A percentile compares a stretch with the other conserved stretches of the same genome.
phyloP scores from a whole-genome alignment of 2,329 filamentous ascomycete species.

The Colletotrichum sp. region DNA sequence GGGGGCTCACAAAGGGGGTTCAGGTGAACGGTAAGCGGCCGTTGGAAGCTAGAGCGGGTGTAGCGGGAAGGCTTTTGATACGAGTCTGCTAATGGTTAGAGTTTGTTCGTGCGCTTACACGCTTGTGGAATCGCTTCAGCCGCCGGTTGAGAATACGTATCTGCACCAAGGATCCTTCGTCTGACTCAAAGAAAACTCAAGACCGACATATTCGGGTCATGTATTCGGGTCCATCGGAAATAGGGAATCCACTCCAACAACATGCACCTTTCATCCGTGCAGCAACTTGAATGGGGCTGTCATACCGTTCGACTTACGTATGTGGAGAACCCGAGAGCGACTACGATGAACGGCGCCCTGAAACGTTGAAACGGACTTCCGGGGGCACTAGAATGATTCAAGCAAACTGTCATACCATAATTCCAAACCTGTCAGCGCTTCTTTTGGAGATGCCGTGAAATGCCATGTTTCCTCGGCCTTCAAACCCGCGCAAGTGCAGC shows the following conservation, averaged over 20 bases:
- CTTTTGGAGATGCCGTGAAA: not conserved
- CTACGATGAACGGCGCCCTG: not conserved
- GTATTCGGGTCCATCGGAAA: not conserved
- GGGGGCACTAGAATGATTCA: not conserved
- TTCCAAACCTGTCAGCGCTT: not conserved
- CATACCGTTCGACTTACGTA: not conserved
- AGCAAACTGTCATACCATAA: not conserved
- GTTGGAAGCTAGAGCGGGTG: not conserved
- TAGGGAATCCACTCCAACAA: not conserved
- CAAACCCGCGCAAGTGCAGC: not conserved
- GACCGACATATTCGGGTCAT: not conserved
- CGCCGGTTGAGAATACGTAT: not conserved
- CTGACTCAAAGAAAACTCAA: not conserved
- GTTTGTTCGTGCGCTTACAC: not conserved
- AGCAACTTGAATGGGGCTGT: not conserved
- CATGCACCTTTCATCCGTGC: not conserved
- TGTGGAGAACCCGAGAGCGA: not conserved
- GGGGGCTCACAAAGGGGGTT: not conserved
- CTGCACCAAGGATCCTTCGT: not conserved
- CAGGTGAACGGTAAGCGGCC: not conserved
- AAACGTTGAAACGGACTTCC: not conserved
- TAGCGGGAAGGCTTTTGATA: not conserved
- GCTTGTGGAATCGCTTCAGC: not conserved
- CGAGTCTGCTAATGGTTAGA: not conserved
- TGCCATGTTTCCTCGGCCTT: not conserved